phyloP scores from a whole-genome alignment of 2,329 filamentous ascomycete species.

The Alternaria rosae region DNA sequence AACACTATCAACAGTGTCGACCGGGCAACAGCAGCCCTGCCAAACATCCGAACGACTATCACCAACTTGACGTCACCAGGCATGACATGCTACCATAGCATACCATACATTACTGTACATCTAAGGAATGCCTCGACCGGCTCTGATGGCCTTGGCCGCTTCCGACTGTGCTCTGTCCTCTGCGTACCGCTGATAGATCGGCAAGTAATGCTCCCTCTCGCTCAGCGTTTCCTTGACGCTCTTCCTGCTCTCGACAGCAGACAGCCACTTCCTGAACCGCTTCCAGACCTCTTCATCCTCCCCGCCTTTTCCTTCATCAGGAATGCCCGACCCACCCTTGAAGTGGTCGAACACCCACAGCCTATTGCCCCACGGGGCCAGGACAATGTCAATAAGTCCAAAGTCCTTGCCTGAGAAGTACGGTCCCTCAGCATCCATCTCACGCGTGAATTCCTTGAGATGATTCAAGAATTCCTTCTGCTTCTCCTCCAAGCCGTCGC shows the following conservation, averaged over 20 bases:
- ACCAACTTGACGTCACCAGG: constrained; percentile 11
- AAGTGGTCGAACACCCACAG: constrained; percentile 79
- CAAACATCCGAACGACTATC: constrained; percentile 3
- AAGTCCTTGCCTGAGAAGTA: constrained; percentile 72
- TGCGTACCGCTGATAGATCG: constrained; percentile 66
- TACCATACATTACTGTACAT: neutral
- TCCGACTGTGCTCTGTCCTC: constrained; percentile 57
- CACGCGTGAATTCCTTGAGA: constrained; percentile 66
- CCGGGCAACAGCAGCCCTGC: constrained; percentile 13
- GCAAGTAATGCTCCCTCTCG: constrained; percentile 70
- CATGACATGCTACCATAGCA: neutral
- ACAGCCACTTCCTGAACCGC: constrained; percentile 70
- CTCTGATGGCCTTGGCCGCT: constrained; percentile 60
- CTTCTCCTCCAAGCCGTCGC: constrained; percentile 57
- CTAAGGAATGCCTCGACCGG: constrained; percentile 68
- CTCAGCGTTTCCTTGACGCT: constrained; percentile 75
- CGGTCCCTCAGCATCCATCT: constrained; percentile 69
- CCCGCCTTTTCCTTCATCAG: constrained; percentile 56
- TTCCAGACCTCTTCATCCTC: constrained; percentile 67
- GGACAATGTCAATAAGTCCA: constrained; percentile 72
- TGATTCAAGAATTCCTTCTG: constrained; percentile 65
- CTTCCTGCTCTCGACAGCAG: constrained; percentile 64
- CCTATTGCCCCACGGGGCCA: constrained; percentile 76
- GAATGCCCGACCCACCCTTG: constrained; percentile 66
- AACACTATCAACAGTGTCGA: constrained; percentile 16